Percentiles rank a stretch among this genome's conserved stretches.
Conservation (phyloP, 2,329 filamentous ascomycete species). For the Colletotrichum lentis region DNA sequence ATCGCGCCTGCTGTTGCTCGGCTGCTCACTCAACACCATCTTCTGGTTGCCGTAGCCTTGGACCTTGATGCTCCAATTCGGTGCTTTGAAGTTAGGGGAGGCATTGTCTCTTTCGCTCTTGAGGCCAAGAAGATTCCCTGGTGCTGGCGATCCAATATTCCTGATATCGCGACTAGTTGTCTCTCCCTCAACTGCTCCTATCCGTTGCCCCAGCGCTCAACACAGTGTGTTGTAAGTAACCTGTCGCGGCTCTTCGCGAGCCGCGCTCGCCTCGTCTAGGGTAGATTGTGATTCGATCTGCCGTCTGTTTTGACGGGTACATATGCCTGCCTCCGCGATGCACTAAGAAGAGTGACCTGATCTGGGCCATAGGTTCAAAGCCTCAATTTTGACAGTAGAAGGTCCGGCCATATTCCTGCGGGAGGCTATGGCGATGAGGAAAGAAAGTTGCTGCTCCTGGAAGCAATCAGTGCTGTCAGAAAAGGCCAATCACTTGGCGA, state of each 20-base stretch:
- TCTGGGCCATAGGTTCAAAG: not conserved
- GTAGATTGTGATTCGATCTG: conserved; percentile 18
- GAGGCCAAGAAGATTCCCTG: conserved; percentile 27
- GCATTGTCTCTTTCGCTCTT: conserved; percentile 10
- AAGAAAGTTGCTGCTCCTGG: conserved; percentile 6
- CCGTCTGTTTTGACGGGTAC: not conserved
- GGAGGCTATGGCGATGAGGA: not conserved
- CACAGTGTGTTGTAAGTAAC: not conserved
- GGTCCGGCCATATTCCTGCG: conserved; percentile 17
- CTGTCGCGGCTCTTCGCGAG: conserved; percentile 27
- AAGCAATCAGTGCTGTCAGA: not conserved
- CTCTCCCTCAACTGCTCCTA: conserved; percentile 14
- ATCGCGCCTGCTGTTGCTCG: not conserved
- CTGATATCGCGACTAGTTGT: conserved; percentile 25
- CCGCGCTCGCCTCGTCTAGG: conserved; percentile 30
- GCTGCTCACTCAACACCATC: conserved; percentile 11
- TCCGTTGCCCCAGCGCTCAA: conserved; percentile 7
- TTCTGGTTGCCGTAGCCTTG: conserved; percentile 14
- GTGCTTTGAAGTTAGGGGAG: not conserved
- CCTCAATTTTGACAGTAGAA: conserved; percentile 5
- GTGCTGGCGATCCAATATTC: conserved; percentile 23
- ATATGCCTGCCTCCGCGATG: not conserved
- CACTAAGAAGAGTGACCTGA: conserved; percentile 21
- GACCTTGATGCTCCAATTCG: not conserved
- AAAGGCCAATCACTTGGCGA: conserved; percentile 25